Percentiles rank a stretch among this genome's conserved stretches.
Conservation (phyloP, 202 grass and related monocot species). For the Hordeum pubiflorum region DNA sequence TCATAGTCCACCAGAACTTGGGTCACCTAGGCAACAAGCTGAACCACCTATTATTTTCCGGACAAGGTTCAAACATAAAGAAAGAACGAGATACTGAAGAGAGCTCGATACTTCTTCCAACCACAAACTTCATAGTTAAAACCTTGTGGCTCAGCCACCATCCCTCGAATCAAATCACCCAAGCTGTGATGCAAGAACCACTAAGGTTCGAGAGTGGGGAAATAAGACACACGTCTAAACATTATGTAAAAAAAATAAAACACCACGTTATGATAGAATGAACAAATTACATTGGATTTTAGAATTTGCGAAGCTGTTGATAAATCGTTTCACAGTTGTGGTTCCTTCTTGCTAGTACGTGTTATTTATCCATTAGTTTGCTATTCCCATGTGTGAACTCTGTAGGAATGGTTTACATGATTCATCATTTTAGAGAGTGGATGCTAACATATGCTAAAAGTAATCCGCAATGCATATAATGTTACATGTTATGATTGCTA, state of each 20-base stretch:
- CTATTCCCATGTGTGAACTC: not conserved
- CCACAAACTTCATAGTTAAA: conserved; percentile 47
- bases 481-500: too few species aligned
- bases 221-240: not conserved
- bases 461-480: not conserved
- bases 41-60: too few species aligned
- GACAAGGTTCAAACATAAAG: conserved; percentile 32
- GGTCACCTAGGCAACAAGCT: too few species aligned
- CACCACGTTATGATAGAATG: not conserved
- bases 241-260: not conserved
- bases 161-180: not conserved
- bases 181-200: not conserved
- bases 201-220: not conserved
- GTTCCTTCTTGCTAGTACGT: not conserved
- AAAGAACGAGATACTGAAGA: conserved; percentile 62
- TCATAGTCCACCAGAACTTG: too few species aligned
- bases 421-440: not conserved
- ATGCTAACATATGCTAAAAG: not conserved
- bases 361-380: not conserved
- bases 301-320: not conserved
- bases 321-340: not conserved
- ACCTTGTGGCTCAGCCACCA: conserved; percentile 46
- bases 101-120: conserved; percentile 67
- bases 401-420: not conserved
- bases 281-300: not conserved